Conservation (phyloP, 495 filamentous ascomycete genomes). For the Baudoinia panamericana region DNA sequence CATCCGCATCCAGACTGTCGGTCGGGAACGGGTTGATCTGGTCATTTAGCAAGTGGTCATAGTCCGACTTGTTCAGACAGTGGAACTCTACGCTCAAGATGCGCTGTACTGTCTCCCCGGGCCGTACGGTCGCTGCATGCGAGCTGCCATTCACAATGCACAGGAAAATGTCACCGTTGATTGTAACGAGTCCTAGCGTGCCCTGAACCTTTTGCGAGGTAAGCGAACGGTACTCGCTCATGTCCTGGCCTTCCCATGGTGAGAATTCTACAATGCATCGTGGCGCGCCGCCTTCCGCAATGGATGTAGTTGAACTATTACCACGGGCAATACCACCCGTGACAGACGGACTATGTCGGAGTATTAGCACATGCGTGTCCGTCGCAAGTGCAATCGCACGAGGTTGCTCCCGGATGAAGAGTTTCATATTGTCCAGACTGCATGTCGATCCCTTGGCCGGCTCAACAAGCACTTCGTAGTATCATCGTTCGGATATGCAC, state of each 20-base stretch:
- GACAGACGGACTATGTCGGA: slow-evolving; percentile 56
- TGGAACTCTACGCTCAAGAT: slow-evolving; percentile 86
- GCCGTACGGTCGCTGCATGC: slow-evolving; percentile 67
- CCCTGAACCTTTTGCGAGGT: slow-evolving; percentile 67
- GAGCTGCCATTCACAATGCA: slow-evolving; percentile 72
- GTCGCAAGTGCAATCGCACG: slow-evolving; percentile 76
- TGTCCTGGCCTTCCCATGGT: slow-evolving; percentile 45
- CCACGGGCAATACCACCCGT: slow-evolving; percentile 25
- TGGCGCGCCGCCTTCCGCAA: slow-evolving; percentile 31
- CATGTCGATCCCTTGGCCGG: no score
- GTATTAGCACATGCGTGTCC: slow-evolving; percentile 63
- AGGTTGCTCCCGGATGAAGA: slow-evolving; percentile 65
- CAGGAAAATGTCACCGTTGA: slow-evolving; percentile 78
- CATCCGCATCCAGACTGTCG: slow-evolving; percentile 39
- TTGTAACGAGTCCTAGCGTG: slow-evolving; percentile 78
- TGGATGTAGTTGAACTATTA: slow-evolving; percentile 40
- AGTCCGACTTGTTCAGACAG: slow-evolving; percentile 72
- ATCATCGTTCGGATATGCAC: no score
- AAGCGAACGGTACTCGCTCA: slow-evolving; percentile 60
- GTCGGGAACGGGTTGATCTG: slow-evolving; percentile 42
- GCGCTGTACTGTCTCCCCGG: slow-evolving; percentile 75
- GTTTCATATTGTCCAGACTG: slow-evolving; percentile 36
- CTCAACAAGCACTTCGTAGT: no score
- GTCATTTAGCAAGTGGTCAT: slow-evolving; percentile 57
- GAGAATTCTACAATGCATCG: slow-evolving; percentile 85